Evolutionary conservation across 768 basidiomycete species (phyloP), one percentile per base, ranked within the genome.

Genomic region (Suillus tomentosus): DNA sequence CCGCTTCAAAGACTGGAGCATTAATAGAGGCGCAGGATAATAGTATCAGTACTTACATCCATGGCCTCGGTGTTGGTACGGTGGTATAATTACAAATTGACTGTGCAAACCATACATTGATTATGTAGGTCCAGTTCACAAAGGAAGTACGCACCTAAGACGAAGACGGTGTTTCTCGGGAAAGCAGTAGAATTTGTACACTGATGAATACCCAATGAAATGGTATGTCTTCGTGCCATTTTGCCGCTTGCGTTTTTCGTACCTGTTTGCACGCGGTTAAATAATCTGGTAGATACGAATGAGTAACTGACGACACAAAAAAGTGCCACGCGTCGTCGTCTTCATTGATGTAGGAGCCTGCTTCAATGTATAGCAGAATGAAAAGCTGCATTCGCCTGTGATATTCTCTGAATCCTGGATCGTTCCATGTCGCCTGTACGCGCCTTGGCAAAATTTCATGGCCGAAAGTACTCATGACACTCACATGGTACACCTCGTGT

Each of bases 311-410:
- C 91, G 97, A 77, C 1, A 94, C 80, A 48, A 88, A 85, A 74
- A 99, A 98, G 74, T 98, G 94, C 96, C 96, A 99, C 2, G 84
- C 81, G 24, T 95, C 91, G 73, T 99, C 96, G 6, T 93, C 92
- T 68, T 98, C 96, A 70, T 90, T 86, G 68, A 99, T 93, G 75
- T 95, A 99, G 14, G 92, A 94, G 3, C 96, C 97, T 13, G 86
- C 97, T 73, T 99, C 97, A 70, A 99, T 95, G 77, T 94, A 98
- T 6, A 99, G 81, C 62, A 96, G 74, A 67, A 98, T 94, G 74
- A 97, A 98, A 58, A 98, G 73, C 76, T 99, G 97, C 91, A 97
- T 96, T 61, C 86, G 81, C 19, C 90, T 84, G 72, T 98, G 96
- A 65, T 94, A 95, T 76, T 96, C 94, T 72, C 82, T 83, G 78